Base-by-base conservation (phyloP, 192 early-diverging fungal species). In the Coemansia sp. region DNA sequence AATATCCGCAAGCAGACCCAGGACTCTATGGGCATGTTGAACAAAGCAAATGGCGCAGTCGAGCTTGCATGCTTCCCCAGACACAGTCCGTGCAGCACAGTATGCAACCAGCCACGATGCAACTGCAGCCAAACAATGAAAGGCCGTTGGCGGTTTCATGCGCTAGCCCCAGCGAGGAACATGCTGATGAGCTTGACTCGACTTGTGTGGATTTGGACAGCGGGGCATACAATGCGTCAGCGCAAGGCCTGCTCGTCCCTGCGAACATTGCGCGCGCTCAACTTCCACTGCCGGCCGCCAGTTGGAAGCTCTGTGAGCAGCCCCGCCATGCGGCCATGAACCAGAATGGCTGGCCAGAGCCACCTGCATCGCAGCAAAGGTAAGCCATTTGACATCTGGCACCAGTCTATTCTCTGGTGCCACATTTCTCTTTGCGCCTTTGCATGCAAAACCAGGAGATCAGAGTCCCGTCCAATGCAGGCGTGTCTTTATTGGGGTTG, bases 181-280 rank as follows among this genome's bases (percentile, higher is more conserved):
- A 55, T 32, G 67, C 56, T 11, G 66, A 32, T 5, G 75, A 77
- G 1, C 61, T 72, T 2, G 75, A 77, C 48, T 36, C 59, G 38
- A 77, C 75, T 11, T 71, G 41, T n/a, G 67, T 77, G 58, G 70
- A 77, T 13, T 60, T 77, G n/a, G 55, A 53, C 22, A 39, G 5
- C 20, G 41, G 36, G 6, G 53, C 64, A 29, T 29, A 51, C 20
- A 64, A 58, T 34, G 15, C 22, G 12, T 13, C 24, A 55, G 51
- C 24, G 19, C 50, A 51, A 20, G 50, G 22, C 19, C 20, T 51
- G 22, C 50, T 10, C 20, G 50, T 8, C 24, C 24, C 24, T 27
- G 24, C 10, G 12, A 22, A n/a, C 27, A 58, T 58, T 58, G 31
- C 2, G 55, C 55, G 55, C 29, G 13, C 27, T 13, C 55, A 58